phyloP scores from a whole-genome alignment of 1,284 basidiomycete genomes.

The Veloboletus limbatus region DNA sequence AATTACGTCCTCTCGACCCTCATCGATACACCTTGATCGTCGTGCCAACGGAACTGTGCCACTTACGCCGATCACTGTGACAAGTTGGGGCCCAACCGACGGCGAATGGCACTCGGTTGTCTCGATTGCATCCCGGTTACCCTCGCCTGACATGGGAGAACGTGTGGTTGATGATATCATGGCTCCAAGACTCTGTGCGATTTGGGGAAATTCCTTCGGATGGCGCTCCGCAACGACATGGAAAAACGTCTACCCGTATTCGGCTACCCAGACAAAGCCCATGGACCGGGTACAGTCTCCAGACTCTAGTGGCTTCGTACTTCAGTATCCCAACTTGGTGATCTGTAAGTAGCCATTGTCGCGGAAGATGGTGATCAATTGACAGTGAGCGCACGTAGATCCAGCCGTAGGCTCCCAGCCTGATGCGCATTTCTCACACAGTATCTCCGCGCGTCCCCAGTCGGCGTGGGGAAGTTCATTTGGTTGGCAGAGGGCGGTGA shows the following conservation, averaged over 20 bases:
- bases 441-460: not conserved
- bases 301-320: constrained; percentile 4
- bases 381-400: constrained; percentile 29
- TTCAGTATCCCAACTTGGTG: constrained; percentile 35
- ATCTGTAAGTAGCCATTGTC: constrained; percentile 34
- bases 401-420: constrained; percentile 40
- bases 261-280: constrained; percentile 3
- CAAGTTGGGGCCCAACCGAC: constrained; percentile 32
- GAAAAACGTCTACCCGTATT: constrained; percentile 24
- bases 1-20: constrained; percentile 37
- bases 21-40: constrained; percentile 51
- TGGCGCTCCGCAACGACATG: constrained; percentile 22
- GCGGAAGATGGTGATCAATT: not conserved
- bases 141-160: constrained; percentile 35
- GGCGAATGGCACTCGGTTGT: constrained; percentile 14
- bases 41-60: constrained; percentile 56
- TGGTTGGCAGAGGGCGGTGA: constrained; percentile 18
- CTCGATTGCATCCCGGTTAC: constrained; percentile 16
- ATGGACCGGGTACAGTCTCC: constrained; percentile 5
- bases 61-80: constrained; percentile 42
- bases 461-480: constrained; percentile 20
- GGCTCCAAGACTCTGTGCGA: constrained; percentile 2
- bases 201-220: constrained; percentile 42
- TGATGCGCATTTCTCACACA: constrained; percentile 38
- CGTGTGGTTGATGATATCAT: constrained; percentile 42